Conservation (phyloP, 441 rosid genomes). For the Raphanus hybrid region DNA sequence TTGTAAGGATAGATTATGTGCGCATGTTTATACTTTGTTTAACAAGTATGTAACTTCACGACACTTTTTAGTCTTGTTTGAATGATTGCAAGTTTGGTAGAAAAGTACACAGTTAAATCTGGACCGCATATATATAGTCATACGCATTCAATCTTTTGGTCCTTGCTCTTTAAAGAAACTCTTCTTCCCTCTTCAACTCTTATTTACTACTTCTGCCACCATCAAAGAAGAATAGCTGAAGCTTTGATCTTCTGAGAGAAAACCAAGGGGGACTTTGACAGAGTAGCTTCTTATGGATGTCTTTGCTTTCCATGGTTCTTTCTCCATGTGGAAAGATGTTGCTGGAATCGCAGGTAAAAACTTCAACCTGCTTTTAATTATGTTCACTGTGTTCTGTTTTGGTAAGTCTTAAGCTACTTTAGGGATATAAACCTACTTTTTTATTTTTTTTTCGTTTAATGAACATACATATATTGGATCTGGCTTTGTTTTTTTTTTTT, state of each 20-base stretch:
- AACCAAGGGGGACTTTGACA: background rate
- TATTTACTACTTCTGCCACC: background rate
- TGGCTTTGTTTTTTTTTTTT: conserved; percentile 18
- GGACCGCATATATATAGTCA: conserved; percentile 43
- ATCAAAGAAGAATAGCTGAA: conserved; percentile 9
- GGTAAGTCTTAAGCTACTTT: conserved; percentile 12
- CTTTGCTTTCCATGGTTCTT: conserved; percentile 26
- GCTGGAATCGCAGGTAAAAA: conserved; percentile 80
- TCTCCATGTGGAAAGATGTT: conserved; percentile 53
- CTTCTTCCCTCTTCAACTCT: background rate
- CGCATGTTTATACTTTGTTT: background rate
- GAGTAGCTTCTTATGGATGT: conserved; percentile 50
- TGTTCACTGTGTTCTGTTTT: background rate
- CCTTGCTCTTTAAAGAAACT: conserved; percentile 17
- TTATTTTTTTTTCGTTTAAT: background rate
- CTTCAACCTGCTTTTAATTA: conserved; percentile 14
- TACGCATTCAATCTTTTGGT: conserved; percentile 13
- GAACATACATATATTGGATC: conserved; percentile 4
- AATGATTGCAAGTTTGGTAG: background rate
- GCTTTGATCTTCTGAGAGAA: background rate
- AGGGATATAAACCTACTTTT: background rate
- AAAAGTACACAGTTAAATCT: conserved; percentile 28
- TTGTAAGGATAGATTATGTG: background rate
- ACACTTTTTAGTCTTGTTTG: background rate
- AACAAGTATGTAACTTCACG: conserved; percentile 1